phyloP scores from a whole-genome alignment of 768 basidiomycete genomes.

The Leccinum disarticulatum region DNA sequence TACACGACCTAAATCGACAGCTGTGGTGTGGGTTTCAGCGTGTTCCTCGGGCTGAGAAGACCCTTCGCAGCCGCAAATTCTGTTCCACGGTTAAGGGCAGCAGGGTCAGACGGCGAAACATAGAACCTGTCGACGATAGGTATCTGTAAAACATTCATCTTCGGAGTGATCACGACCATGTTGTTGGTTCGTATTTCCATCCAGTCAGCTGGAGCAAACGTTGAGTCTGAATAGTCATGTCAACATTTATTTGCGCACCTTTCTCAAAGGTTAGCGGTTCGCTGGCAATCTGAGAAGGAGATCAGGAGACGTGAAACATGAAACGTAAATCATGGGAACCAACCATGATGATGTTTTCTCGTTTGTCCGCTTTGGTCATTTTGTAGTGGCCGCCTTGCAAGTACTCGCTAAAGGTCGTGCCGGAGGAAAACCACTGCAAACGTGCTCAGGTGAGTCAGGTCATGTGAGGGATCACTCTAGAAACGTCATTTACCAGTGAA shows the following conservation, averaged over 20 bases:
- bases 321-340: conserved; percentile 5
- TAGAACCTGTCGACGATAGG: conserved; percentile 94
- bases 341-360: conserved; percentile 95
- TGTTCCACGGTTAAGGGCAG: conserved; percentile 61
- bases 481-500: conserved; percentile 57
- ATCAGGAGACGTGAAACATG: conserved; percentile 11
- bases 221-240: neutral
- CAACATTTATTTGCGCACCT: conserved; percentile 43
- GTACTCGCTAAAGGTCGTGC: conserved; percentile 90
- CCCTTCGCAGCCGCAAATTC: conserved; percentile 90
- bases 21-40: conserved; percentile 20
- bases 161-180: conserved; percentile 92
- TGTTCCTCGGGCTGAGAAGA: conserved; percentile 62
- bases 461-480: neutral
- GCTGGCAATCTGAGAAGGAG: conserved; percentile 63
- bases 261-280: conserved; percentile 97
- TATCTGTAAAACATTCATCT: conserved; percentile 92
- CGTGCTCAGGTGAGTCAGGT: neutral
- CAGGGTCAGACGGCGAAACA: conserved; percentile 83
- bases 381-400: conserved; percentile 87
- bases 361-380: conserved; percentile 94
- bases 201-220: conserved; percentile 71
- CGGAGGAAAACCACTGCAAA: conserved; percentile 88
- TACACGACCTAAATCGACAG: conserved; percentile 19
- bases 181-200: conserved; percentile 98